Conservation (phyloP, 495 filamentous ascomycete species). For the Tuber melanosporum region DNA sequence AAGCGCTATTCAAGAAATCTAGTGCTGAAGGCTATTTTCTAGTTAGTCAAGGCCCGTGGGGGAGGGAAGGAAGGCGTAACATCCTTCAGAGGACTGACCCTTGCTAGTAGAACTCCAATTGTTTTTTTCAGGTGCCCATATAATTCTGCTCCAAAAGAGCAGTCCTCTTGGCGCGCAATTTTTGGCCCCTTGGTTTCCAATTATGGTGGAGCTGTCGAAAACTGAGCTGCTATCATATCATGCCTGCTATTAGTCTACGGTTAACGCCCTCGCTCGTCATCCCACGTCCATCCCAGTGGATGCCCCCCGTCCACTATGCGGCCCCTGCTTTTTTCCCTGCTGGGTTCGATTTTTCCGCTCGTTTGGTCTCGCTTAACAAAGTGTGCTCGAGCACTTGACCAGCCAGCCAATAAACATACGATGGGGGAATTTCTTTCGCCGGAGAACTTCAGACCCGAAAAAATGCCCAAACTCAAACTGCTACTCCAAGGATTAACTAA, state of each 20-base stretch:
- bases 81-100: not conserved
- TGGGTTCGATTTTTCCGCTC: not conserved
- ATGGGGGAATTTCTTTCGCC: not conserved
- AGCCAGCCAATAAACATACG: not conserved
- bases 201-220: not conserved
- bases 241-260: constrained; percentile 13
- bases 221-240: constrained; percentile 14
- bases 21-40: not conserved
- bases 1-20: not conserved
- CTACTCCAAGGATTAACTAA: not conserved
- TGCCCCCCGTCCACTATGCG: constrained; percentile 22
- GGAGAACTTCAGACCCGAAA: not conserved
- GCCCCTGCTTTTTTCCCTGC: constrained; percentile 24
- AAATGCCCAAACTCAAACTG: not conserved
- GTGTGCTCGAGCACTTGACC: not conserved
- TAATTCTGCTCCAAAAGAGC: not conserved
- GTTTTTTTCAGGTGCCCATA: not conserved
- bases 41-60: not conserved
- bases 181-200: constrained; percentile 11
- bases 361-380: constrained; percentile 15
- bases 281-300: constrained; percentile 3
- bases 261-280: constrained; percentile 24
- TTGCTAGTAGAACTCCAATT: not conserved
- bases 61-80: not conserved
- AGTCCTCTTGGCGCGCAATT: not conserved